Evolutionary conservation across 257 asterid species (phyloP).

Genomic region (Nicotiana sylvestris): DNA sequence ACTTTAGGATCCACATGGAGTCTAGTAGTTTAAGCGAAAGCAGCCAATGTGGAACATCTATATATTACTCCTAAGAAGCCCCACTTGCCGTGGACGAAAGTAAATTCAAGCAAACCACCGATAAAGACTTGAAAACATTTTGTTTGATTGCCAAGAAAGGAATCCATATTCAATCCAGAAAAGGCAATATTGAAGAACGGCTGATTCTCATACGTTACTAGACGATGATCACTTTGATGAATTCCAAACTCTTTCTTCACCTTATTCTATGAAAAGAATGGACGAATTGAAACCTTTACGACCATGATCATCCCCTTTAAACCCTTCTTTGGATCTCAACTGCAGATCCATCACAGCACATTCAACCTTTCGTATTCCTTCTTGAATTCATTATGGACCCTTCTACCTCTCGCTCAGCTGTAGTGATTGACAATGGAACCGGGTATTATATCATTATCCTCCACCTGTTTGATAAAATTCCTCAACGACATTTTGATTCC

Average conservation of each 20-base stretch:
- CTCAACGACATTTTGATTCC: constrained; percentile 3
- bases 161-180: neutral
- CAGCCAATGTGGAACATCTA: neutral
- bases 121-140: neutral
- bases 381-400: constrained; percentile 57
- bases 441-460: constrained; percentile 43
- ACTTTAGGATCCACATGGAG: neutral
- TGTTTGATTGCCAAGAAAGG: constrained; percentile 11
- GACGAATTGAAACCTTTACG: constrained; percentile 28
- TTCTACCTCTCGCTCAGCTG: constrained; percentile 76
- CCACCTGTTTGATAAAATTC: constrained; percentile 32
- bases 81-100: neutral
- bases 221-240: constrained; percentile 20
- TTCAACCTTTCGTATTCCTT: neutral
- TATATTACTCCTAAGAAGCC: neutral
- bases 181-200: neutral
- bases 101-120: neutral
- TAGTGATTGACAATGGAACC: constrained; percentile 93
- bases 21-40: too few species aligned
- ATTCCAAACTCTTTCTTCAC: neutral
- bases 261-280: constrained; percentile 26
- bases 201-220: neutral
- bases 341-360: constrained; percentile 32
- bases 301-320: constrained; percentile 48
- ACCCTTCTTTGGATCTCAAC: constrained; percentile 45